Base-by-base conservation (phyloP, 768 basidiomycete genomes). In the Tylopilus intermedius region DNA sequence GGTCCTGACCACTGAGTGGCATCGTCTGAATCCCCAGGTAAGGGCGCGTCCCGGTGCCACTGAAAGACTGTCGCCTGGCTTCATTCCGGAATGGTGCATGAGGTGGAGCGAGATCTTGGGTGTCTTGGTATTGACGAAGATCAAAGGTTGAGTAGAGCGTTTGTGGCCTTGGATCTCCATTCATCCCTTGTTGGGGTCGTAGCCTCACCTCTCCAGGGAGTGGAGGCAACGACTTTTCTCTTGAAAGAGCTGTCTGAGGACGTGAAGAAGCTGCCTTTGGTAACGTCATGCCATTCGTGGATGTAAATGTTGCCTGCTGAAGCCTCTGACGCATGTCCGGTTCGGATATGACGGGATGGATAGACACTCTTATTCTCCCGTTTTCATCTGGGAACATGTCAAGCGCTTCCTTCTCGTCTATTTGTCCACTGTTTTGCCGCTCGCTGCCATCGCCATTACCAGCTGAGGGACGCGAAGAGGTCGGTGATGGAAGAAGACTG, bases 171-270 rank as follows among this genome's bases (percentile, higher is more conserved):
- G 62, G 56, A 39, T 84, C 83, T 2, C 59, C 62, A 18, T 67
- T 59, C 51, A 66, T 33, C 33, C 51, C 37, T 5, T 71, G 67
- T n/a, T 71, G 71, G 13, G 70, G 62, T 33, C 73, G 75, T 26
- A 72, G 69, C 45, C 71, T 72, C 62, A 76, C 76, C 22, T 80
- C 79, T 14, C 74, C 78, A 2, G 86, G 90, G 39, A 92, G 76
- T 9, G 90, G 89, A 5, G 90, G 90, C 4, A 92, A 69, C 5
- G 82, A 85, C 61, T 92, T 92, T 55, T 91, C 88, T 45, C 85
- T 74, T 15, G 74, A 70, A 50, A 79, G 56, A 33, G 37, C 29
- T 24, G 53, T 43, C 22, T 65, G 62, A 32, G 55, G 30, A 24
- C 58, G 62, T 40, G 49, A 26, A 26, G 43, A 22, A 2, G 47